These are phyloP conservation scores for Boeremia lycopersici DNA, from an alignment of 2,329 filamentous ascomycete genomes.

Conservation along the genomic window DNA sequence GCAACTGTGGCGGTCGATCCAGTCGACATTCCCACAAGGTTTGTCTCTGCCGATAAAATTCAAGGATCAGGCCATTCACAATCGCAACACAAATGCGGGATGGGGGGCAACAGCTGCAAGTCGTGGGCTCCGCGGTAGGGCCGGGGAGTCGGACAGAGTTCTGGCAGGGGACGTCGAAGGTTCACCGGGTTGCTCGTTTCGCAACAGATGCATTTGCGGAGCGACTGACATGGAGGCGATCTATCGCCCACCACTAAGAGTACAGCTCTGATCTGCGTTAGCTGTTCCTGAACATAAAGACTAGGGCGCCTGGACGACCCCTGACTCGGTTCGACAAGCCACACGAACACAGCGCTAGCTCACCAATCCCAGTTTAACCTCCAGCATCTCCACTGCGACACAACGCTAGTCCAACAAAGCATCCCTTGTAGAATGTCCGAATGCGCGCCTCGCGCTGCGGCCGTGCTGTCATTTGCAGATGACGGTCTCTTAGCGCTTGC, in stretches of 20 bases:
- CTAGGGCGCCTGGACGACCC: constrained; percentile 15
- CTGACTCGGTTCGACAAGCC: constrained; percentile 39
- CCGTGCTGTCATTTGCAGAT: constrained; percentile 32
- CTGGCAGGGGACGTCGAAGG: constrained; percentile 9
- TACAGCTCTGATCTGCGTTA: constrained; percentile 25
- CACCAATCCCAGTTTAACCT: constrained; percentile 20
- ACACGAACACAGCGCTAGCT: constrained; percentile 26
- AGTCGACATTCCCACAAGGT: background rate
- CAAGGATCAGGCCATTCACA: constrained; percentile 1
- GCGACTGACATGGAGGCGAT: constrained; percentile 21
- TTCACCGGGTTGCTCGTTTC: constrained; percentile 24
- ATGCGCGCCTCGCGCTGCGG: constrained; percentile 16
- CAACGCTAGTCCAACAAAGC: constrained; percentile 28
- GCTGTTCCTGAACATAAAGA: constrained; percentile 26
- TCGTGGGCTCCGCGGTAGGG: constrained; percentile 4
- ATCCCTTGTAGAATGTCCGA: constrained; percentile 26
- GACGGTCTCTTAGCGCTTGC: constrained; percentile 24
- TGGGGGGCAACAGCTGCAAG: background rate
- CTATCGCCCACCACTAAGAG: constrained; percentile 24
- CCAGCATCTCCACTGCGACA: constrained; percentile 29
- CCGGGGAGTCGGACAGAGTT: background rate
- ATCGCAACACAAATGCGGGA: constrained; percentile 3
- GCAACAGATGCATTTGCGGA: constrained; percentile 26
- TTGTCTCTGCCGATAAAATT: background rate
- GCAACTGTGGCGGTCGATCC: constrained; percentile 10